phyloP scores from a whole-genome alignment of 2,329 filamentous ascomycete genomes.

The Trichoderma semiorbis region DNA sequence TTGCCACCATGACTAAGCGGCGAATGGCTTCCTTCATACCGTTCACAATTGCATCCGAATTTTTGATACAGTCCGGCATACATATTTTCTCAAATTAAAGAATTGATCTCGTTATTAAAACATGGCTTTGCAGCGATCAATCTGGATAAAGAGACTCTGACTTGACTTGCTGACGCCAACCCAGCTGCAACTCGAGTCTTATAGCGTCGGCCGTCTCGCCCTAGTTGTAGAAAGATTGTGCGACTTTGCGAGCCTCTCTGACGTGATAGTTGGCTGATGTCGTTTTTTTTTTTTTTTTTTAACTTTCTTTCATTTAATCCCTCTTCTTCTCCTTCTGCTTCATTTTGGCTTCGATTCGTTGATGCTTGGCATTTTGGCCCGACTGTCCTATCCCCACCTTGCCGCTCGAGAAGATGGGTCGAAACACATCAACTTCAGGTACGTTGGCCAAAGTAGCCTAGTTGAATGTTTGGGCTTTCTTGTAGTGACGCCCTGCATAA shows the following conservation, averaged over 20 bases:
- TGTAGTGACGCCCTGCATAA: neutral
- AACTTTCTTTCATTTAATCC: no score
- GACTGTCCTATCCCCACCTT: neutral
- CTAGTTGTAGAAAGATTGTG: neutral
- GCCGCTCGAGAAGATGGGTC: neutral
- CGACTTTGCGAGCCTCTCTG: neutral
- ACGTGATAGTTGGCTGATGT: neutral
- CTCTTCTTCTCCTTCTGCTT: no score
- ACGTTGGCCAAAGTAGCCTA: neutral
- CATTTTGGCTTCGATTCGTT: neutral
- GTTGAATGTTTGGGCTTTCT: neutral
- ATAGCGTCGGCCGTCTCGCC: neutral
- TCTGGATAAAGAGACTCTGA: neutral
- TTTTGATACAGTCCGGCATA: rapidly evolving
- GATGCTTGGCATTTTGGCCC: neutral
- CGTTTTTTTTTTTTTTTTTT: neutral
- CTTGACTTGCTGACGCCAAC: neutral
- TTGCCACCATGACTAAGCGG: neutral
- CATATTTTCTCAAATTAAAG: neutral
- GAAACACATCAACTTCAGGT: neutral
- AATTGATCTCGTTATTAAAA: neutral
- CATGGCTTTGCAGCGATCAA: neutral
- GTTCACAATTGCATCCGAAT: no score
- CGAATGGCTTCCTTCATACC: neutral
- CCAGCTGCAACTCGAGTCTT: neutral